phyloP scores from a whole-genome alignment of 1,284 basidiomycete species.

The Schizophyllum amplum region DNA sequence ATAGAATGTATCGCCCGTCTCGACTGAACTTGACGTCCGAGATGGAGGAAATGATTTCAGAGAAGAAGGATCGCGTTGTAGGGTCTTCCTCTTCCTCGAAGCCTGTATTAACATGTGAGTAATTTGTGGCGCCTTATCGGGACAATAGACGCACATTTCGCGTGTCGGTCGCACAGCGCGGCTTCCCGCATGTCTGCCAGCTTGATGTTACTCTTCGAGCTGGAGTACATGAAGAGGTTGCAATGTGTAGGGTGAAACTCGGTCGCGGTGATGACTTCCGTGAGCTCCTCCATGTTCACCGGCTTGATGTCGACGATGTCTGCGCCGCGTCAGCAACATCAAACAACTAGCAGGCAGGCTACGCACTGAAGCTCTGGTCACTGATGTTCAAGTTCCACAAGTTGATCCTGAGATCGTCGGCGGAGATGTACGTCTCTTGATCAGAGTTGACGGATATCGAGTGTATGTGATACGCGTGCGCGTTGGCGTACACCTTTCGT shows the following conservation, averaged over 20 bases:
- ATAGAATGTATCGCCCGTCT: conserved; percentile 95
- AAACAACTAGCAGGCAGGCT: neutral
- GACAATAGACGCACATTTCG: conserved; percentile 70
- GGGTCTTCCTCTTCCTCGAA: conserved; percentile 99
- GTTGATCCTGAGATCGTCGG: conserved; percentile 95
- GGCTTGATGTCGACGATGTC: conserved; percentile 99
- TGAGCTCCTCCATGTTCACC: conserved; percentile 99
- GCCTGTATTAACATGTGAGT: conserved; percentile 39
- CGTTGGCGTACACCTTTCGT: conserved; percentile 98
- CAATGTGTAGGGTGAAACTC: conserved; percentile 98
- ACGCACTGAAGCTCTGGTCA: conserved; percentile 98
- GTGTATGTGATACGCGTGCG: conserved; percentile 99
- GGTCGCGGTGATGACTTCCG: conserved; percentile 98
- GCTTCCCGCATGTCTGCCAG: conserved; percentile 99
- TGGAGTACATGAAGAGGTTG: conserved; percentile 99
- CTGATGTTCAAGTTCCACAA: conserved; percentile 98
- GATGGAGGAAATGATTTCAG: conserved; percentile 99
- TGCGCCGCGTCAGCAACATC: conserved; percentile 24
- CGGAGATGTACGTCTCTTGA: conserved; percentile 98
- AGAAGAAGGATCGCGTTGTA: conserved; percentile 96
- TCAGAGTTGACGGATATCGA: conserved; percentile 99
- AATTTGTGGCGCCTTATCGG: conserved; percentile 9
- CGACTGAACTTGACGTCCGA: conserved; percentile 99
- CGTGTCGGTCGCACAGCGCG: conserved; percentile 92
- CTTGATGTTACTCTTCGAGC: conserved; percentile 99